These are phyloP conservation scores for Penicillium samsonianum DNA, from an alignment of 495 filamentous ascomycete species.

Conservation along the genomic window DNA sequence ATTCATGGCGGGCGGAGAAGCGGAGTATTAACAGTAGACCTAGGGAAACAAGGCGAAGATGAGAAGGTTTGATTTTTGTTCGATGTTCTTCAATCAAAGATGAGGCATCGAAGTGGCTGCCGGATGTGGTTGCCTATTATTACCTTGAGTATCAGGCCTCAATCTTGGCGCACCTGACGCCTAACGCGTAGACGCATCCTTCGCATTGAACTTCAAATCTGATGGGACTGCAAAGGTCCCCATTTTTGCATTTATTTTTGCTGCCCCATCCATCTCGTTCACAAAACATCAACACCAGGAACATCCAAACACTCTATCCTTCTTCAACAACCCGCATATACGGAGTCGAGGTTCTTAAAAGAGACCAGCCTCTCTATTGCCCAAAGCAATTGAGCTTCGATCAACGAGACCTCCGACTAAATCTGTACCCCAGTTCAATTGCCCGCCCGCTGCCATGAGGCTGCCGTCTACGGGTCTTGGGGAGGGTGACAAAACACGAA, in stretches of 20 bases:
- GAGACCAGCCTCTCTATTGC: background rate
- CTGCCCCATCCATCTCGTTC: background rate
- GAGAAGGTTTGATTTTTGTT: background rate
- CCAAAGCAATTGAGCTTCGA: background rate
- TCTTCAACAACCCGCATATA: no score
- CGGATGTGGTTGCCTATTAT: background rate
- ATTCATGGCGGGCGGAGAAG: background rate
- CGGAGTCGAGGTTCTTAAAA: background rate
- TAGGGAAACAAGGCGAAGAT: background rate
- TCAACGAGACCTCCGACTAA: background rate
- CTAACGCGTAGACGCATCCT: no score
- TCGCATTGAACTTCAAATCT: background rate
- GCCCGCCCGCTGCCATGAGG: background rate
- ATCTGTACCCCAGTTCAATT: background rate
- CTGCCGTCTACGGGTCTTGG: background rate
- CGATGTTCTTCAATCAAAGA: background rate
- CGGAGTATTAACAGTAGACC: background rate
- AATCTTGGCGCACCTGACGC: background rate
- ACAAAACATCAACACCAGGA: background rate
- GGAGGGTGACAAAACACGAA: background rate
- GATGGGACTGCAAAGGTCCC: background rate
- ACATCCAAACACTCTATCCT: background rate
- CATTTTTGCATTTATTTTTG: background rate
- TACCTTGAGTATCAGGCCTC: background rate
- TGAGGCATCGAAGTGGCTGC: no score